Evolutionary conservation across 306 rosid species (phyloP).

Genomic region (Cucurbita moschata): DNA sequence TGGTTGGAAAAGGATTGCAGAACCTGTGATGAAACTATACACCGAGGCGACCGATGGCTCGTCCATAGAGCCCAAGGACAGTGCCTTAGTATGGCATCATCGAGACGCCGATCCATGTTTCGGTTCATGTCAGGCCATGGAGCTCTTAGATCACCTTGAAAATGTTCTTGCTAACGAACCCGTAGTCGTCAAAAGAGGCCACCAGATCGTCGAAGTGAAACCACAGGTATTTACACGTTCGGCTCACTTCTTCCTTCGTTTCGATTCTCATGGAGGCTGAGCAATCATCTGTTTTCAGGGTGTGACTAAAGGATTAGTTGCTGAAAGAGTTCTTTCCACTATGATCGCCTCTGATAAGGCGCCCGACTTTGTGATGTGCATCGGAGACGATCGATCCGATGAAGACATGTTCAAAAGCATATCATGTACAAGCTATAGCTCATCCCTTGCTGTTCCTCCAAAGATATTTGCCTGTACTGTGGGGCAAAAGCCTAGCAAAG

Average conservation of each 20-base stretch:
- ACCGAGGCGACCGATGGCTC: conserved; percentile 56
- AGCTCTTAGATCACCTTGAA: conserved; percentile 52
- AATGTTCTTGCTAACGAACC: conserved; percentile 54
- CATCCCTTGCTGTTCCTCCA: conserved; percentile 22
- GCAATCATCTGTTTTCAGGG: conserved; percentile 26
- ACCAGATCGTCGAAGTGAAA: conserved; percentile 53
- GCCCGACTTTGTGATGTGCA: conserved; percentile 63
- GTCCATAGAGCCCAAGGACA: conserved; percentile 57
- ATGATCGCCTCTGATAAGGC: conserved; percentile 26
- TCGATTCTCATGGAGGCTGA: conserved; percentile 5
- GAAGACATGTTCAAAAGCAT: conserved; percentile 90
- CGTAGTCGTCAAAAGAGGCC: conserved; percentile 43
- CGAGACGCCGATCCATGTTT: conserved; percentile 40
- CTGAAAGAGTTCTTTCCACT: conserved; percentile 42
- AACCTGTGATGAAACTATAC: conserved; percentile 50
- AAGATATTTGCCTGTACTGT: conserved; percentile 78
- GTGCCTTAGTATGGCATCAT: conserved; percentile 67
- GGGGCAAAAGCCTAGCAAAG: conserved; percentile 81
- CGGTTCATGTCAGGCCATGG: conserved; percentile 56
- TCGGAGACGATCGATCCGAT: conserved; percentile 71
- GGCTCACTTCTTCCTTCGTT: background rate
- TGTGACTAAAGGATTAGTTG: conserved; percentile 50
- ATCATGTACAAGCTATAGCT: conserved; percentile 20
- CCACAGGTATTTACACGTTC: conserved; percentile 34
- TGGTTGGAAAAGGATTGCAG: conserved; percentile 45